Conservation (phyloP, 2,329 filamentous ascomycete genomes). For the Pseudopyrenochaeta lycopersici region DNA sequence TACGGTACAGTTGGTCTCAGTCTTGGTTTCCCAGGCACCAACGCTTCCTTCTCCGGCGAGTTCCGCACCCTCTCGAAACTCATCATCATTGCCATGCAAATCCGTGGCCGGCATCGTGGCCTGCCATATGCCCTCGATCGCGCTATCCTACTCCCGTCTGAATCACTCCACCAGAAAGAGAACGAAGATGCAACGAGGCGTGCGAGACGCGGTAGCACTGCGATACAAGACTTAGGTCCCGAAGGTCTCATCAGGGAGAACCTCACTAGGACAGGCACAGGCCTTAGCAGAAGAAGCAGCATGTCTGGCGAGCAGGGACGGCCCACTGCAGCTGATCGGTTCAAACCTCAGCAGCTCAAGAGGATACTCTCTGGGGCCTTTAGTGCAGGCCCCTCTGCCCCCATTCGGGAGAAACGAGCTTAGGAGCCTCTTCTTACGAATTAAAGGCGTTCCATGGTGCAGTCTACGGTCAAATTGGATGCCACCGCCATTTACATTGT, state of each 20-base stretch:
- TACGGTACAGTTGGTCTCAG: constrained; percentile 89
- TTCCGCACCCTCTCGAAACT: constrained; percentile 77
- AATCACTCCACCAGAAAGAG: constrained; percentile 70
- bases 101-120: constrained; percentile 71
- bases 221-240: constrained; percentile 1
- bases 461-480: no score
- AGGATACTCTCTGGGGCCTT: constrained; percentile 33
- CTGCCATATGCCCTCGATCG: constrained; percentile 73
- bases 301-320: constrained; percentile 12
- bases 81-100: constrained; percentile 72
- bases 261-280: constrained; percentile 30
- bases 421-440: background rate
- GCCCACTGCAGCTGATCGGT: constrained; percentile 13
- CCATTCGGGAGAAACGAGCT: constrained; percentile 18
- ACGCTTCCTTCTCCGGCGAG: constrained; percentile 83
- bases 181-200: constrained; percentile 60
- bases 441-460: background rate
- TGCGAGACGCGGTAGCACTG: constrained; percentile 36
- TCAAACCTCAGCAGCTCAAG: constrained; percentile 26
- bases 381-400: constrained; percentile 27
- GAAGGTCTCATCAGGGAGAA: constrained; percentile 9
- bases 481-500: no score
- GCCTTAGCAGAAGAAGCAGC: constrained; percentile 26
- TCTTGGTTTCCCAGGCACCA: constrained; percentile 78
- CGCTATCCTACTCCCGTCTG: constrained; percentile 73